phyloP scores from a whole-genome alignment of 371 early-diverging fungal species.

The Rhizopus stolonifer region DNA sequence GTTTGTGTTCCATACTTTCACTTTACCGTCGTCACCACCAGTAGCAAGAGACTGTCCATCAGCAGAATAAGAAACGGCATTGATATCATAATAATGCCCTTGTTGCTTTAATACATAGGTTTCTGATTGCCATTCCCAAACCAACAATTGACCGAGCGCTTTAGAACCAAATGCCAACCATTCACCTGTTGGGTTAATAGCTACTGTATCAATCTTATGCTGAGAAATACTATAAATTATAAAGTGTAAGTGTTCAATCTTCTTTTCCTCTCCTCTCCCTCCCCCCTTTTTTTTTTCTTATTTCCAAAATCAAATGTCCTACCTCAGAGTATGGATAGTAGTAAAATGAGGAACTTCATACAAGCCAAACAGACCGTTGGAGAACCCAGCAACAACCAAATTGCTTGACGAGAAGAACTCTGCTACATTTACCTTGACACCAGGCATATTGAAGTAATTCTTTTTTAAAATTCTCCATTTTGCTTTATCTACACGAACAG shows the following conservation, averaged over 20 bases:
- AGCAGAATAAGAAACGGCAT: conserved; percentile 81
- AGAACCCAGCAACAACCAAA: conserved; percentile 89
- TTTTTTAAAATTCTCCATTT: conserved; percentile 68
- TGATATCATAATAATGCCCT: conserved; percentile 95
- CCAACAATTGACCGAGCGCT: conserved; percentile 91
- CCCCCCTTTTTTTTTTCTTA: no score
- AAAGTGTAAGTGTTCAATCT: neutral
- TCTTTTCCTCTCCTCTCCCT: no score
- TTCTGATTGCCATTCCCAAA: conserved; percentile 99
- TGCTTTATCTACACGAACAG: conserved; percentile 35
- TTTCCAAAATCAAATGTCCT: conserved; percentile 1
- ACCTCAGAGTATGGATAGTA: conserved; percentile 87
- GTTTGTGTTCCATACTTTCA: conserved; percentile 95
- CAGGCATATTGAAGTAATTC: conserved; percentile 71
- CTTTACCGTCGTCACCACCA: conserved; percentile 95
- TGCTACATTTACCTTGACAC: conserved; percentile 78
- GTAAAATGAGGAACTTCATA: conserved; percentile 94
- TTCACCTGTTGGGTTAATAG: conserved; percentile 90
- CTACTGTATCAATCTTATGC: conserved; percentile 83
- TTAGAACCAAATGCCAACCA: conserved; percentile 97
- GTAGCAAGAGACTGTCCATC: conserved; percentile 96
- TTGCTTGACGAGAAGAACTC: conserved; percentile 64
- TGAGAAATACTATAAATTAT: conserved; percentile 80
- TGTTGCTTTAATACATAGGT: conserved; percentile 97
- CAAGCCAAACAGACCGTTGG: conserved; percentile 92